These are phyloP conservation scores for Quercus cerris DNA, from an alignment of 306 rosid genomes.

Conservation along the genomic window DNA sequence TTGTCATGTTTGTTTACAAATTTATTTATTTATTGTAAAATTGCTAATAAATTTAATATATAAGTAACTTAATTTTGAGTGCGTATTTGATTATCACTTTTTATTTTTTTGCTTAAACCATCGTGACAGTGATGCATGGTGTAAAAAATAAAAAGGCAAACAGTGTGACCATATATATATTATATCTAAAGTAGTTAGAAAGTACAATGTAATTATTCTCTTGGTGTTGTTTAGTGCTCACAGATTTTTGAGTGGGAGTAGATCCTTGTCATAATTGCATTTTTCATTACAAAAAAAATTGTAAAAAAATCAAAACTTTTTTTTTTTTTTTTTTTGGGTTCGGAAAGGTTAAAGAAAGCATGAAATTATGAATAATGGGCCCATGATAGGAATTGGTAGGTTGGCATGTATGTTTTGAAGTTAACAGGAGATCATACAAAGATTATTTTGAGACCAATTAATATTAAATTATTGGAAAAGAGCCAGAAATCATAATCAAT, in stretches of 20 bases:
- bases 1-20: no score
- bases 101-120: neutral
- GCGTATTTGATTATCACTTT: neutral
- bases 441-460: constrained; percentile 18
- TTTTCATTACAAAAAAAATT: neutral
- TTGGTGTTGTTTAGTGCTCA: neutral
- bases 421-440: constrained; percentile 20
- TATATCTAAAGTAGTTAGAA: neutral
- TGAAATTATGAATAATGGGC: constrained; percentile 22
- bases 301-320: neutral
- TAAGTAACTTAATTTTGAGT: neutral
- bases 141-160: neutral
- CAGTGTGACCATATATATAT: neutral
- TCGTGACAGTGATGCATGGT: neutral
- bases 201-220: neutral
- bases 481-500: neutral
- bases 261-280: neutral
- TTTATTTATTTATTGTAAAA: no score
- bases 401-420: constrained; percentile 23
- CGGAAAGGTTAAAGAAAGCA: constrained; percentile 9
- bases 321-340: neutral
- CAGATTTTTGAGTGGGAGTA: neutral
- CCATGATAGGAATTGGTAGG: constrained; percentile 24
- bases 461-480: constrained; percentile 18
- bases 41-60: no score